A percentile compares a stretch with the other conserved stretches of the same genome.
phyloP scores from a whole-genome alignment of 2,329 filamentous ascomycete genomes.

The Fusarium incarnatum region DNA sequence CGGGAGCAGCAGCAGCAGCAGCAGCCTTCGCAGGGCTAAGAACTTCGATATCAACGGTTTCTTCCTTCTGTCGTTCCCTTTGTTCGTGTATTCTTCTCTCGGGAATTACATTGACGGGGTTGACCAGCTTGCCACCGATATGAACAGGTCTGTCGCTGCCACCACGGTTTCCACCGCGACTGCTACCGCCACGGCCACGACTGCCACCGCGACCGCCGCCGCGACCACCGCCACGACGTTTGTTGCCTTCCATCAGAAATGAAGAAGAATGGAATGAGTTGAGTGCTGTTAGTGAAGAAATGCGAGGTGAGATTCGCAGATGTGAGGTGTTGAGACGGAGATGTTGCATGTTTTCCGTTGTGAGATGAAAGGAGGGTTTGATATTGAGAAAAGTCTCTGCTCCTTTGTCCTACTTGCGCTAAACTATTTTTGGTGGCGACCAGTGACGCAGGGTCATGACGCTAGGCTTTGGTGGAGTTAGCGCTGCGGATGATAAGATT shows the following conservation, averaged over 20 bases:
- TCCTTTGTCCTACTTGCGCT: constrained; percentile 4
- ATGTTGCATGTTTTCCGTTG: constrained; percentile 23
- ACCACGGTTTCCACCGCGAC: constrained; percentile 2
- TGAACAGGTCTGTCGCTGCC: not conserved
- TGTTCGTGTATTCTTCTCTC: not conserved
- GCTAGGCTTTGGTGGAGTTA: not conserved
- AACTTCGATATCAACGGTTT: not conserved
- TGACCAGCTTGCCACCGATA: not conserved
- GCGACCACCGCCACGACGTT: constrained; percentile 18
- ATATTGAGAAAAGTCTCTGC: constrained; percentile 34
- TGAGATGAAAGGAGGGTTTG: not conserved
- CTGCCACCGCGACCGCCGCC: constrained; percentile 23
- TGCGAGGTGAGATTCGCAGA: not conserved
- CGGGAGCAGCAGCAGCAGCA: no score
- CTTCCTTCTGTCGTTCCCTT: not conserved
- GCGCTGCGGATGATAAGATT: not conserved
- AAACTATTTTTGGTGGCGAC: not conserved
- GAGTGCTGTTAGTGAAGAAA: not conserved
- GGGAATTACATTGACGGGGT: not conserved
- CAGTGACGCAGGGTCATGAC: not conserved
- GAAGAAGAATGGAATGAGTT: not conserved
- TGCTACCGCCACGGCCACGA: not conserved
- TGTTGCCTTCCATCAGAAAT: constrained; percentile 22
- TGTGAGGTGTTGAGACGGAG: constrained; percentile 15
- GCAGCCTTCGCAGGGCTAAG: not conserved